Evolutionary conservation across 768 basidiomycete species (phyloP), one percentile per base, ranked within the genome.

Genomic region (Podaxis sp.): DNA sequence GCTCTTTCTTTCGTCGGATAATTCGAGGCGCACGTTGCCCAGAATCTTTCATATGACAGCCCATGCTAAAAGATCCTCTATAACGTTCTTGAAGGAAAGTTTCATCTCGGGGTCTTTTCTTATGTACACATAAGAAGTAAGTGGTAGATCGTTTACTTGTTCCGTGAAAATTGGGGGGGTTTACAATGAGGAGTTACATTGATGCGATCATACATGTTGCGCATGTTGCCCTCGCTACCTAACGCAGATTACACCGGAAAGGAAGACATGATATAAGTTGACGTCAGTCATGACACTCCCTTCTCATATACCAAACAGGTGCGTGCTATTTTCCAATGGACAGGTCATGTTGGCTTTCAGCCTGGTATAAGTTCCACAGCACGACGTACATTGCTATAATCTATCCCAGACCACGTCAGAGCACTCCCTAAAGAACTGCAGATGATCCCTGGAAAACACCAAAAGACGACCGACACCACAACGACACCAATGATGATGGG

Each of bases 211-310:
- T 33, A 33, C 33, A 33, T 33, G 33, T 33, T 33, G 33, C 8
- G 9, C 33, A 33, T 33, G 33, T 33, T 9, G 33, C 2, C 33
- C 29, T 29, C 8, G 33, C 33, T 9, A 33, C 33, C 33, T 15
- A 41, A n/a, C 17, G 15, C 17, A 41, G 40, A 17, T 41, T n/a
- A 3, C 17, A 40, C 55, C 4, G 19, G 11, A 24, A 40, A 56
- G 37, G 55, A 11, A 57, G 27, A 7, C 7, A 46, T 57, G 55
- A 57, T 41, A 29, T 57, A 9, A 57, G 6, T 43, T 57, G 55
- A 57, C 55, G 55, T 57, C 55, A 57, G 25, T 27, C 41, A 25
- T 57, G 55, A 57, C 53, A 7, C 49, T 27, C 3, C 7, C 17
- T 46, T 29, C n/a, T 15, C 49, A 8, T 24, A 13, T 50, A 9